Evolutionary conservation across 108 stramenopile species (phyloP).

Genomic region (Chaetoceros tenuissimus): DNA sequence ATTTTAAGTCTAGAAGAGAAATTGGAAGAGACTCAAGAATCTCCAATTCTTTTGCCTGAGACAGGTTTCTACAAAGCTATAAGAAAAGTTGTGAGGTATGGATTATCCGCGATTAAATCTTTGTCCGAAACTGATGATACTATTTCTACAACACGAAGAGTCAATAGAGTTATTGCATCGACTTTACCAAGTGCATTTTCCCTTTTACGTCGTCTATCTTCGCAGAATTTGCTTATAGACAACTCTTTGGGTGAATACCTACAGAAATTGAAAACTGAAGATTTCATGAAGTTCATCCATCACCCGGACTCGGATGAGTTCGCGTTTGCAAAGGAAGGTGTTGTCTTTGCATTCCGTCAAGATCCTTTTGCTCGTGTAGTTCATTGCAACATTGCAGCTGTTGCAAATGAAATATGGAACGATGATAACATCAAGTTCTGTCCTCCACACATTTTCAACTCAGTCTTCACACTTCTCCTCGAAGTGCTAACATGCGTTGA

Average conservation of each 20-base stretch:
- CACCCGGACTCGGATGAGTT: too few relatives aligned
- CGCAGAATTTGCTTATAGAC: too few relatives aligned
- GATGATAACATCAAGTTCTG: slow-evolving; percentile 35
- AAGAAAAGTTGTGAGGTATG: slow-evolving; percentile 43
- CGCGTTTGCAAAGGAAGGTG: too few relatives aligned
- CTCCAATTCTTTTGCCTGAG: slow-evolving; percentile 3
- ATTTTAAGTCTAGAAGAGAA: not conserved
- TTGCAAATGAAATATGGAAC: slow-evolving; percentile 38
- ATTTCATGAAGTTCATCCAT: too few relatives aligned
- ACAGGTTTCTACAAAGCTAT: slow-evolving; percentile 41
- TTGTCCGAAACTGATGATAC: too few relatives aligned
- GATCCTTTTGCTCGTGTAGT: slow-evolving; percentile 34
- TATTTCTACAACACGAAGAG: slow-evolving; percentile 13
- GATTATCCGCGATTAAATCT: slow-evolving; percentile 15
- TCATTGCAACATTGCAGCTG: slow-evolving; percentile 37
- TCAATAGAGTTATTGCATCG: slow-evolving; percentile 53
- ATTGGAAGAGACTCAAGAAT: not conserved
- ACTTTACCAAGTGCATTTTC: slow-evolving; percentile 54
- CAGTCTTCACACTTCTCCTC: slow-evolving; percentile 37
- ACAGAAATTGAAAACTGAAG: too few relatives aligned
- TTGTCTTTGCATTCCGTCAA: too few relatives aligned
- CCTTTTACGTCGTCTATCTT: slow-evolving; percentile 49
- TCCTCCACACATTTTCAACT: slow-evolving; percentile 58
- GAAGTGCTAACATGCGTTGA: slow-evolving; percentile 59
- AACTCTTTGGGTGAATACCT: too few relatives aligned